A percentile compares a stretch with the other conserved stretches of the same genome.
Evolutionary conservation across 306 rosid species (phyloP).

Genomic region (Vigna unguiculata): DNA sequence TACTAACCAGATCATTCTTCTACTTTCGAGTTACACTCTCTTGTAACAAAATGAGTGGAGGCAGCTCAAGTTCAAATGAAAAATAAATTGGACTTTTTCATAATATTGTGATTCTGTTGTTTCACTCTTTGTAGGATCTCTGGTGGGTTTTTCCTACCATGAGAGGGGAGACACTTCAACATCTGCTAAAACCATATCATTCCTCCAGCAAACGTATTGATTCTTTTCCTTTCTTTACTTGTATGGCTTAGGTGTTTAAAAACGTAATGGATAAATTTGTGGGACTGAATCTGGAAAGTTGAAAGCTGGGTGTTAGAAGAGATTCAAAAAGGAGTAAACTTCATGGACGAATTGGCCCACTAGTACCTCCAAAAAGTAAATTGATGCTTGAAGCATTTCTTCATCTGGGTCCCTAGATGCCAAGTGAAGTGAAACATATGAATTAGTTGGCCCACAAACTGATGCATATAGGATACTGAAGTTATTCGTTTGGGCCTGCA

Average conservation of each 20-base stretch:
- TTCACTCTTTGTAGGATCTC: conserved; percentile 53
- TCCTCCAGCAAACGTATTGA: conserved; percentile 40
- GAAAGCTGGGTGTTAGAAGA: conserved; percentile 59
- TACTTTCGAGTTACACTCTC: conserved; percentile 40
- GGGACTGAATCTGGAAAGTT: conserved; percentile 72
- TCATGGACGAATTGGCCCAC: conserved; percentile 57
- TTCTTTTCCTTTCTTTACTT: conserved; percentile 23
- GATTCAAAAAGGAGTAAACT: conserved; percentile 43
- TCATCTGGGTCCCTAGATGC: conserved; percentile 46
- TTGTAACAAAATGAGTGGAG: neutral
- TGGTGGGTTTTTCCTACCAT: conserved; percentile 61
- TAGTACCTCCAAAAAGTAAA: conserved; percentile 57
- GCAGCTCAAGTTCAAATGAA: neutral
- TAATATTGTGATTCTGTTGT: conserved; percentile 23
- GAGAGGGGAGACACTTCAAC: conserved; percentile 54
- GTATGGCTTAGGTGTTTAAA: conserved; percentile 74
- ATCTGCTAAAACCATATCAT: conserved; percentile 42
- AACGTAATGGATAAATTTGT: conserved; percentile 81
- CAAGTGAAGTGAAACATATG: conserved; percentile 43
- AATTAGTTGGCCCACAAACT: conserved; percentile 57
- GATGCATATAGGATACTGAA: conserved; percentile 60
- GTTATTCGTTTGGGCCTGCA: conserved; percentile 37
- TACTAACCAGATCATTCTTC: conserved; percentile 36
- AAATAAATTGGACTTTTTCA: conserved; percentile 33
- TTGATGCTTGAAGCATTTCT: conserved; percentile 64